Conservation (phyloP, 129 eudicot species). For the Ambrosia trifida region DNA sequence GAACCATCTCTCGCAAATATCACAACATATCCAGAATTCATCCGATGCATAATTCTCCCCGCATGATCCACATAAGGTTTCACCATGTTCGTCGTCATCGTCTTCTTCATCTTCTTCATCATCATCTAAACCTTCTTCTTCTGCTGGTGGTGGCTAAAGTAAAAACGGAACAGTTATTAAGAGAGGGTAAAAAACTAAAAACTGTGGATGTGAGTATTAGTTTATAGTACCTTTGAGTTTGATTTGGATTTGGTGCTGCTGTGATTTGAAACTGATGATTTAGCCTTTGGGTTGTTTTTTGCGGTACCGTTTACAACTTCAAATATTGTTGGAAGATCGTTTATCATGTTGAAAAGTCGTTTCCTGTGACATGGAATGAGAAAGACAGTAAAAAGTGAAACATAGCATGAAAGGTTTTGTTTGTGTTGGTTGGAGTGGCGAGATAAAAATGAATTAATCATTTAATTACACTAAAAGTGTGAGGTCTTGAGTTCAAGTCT, state of each 20-base stretch:
- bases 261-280: conserved; percentile 57
- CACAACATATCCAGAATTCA: conserved; percentile 91
- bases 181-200: background rate
- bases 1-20: conserved; percentile 74
- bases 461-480: no score
- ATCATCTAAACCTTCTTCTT: conserved; percentile 32
- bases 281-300: conserved; percentile 64
- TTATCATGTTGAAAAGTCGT: conserved; percentile 73
- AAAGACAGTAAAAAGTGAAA: conserved; percentile 1
- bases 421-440: conserved; percentile 1
- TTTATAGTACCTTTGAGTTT: conserved; percentile 55
- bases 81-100: conserved; percentile 66
- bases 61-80: conserved; percentile 66
- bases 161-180: background rate
- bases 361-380: conserved; percentile 49
- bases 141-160: conserved; percentile 17
- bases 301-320: conserved; percentile 70
- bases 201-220: background rate
- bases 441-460: background rate
- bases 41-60: conserved; percentile 63
- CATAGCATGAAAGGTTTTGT: background rate
- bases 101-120: conserved; percentile 59
- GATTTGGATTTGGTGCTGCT: conserved; percentile 69
- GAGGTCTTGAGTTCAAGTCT: no score
- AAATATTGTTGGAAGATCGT: conserved; percentile 71